Evolutionary conservation across 805 yeast species (phyloP).

Genomic region (Wilhelminamyces savonicus): DNA sequence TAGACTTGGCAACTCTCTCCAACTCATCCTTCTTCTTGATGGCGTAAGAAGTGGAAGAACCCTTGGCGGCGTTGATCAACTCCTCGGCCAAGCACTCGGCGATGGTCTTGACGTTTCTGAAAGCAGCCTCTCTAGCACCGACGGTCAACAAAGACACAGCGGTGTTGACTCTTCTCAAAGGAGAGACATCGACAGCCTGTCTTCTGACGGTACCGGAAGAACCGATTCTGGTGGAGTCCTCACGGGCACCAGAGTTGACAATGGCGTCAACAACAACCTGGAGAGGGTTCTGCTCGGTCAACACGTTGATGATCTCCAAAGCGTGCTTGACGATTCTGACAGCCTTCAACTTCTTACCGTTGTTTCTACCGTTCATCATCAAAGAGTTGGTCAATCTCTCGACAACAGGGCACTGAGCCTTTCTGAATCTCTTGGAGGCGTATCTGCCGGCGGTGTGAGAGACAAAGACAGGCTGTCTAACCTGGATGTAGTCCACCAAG

Average conservation of each 20-base stretch:
- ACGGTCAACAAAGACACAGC: conserved; percentile 95
- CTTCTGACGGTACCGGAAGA: conserved; percentile 99
- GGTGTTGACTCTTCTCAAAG: conserved; percentile 99
- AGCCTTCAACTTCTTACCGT: conserved; percentile 99
- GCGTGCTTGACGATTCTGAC: conserved; percentile 99
- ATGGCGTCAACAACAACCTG: conserved; percentile 99
- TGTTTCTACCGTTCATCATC: conserved; percentile 99
- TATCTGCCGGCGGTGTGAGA: conserved; percentile 99
- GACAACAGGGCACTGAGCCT: conserved; percentile 98
- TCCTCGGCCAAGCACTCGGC: conserved; percentile 99
- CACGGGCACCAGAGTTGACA: conserved; percentile 99
- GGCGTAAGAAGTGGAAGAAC: conserved; percentile 99
- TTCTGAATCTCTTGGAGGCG: conserved; percentile 99
- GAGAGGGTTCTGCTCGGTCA: conserved; percentile 98
- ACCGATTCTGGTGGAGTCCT: conserved; percentile 99
- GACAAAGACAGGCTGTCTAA: conserved; percentile 95
- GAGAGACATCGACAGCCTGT: conserved; percentile 99
- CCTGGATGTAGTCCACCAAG: conserved; percentile 95
- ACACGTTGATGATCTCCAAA: conserved; percentile 92
- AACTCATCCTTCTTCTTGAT: conserved; percentile 99
- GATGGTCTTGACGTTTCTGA: conserved; percentile 99
- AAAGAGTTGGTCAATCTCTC: conserved; percentile 99
- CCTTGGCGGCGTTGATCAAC: conserved; percentile 99
- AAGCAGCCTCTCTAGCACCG: conserved; percentile 99
- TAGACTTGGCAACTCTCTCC: conserved; percentile 99